A percentile compares a stretch with the other conserved stretches of the same genome.
These are phyloP conservation scores for Yamadazyma triangularis DNA, from an alignment of 1,139 yeast species.

Conservation along the genomic window DNA sequence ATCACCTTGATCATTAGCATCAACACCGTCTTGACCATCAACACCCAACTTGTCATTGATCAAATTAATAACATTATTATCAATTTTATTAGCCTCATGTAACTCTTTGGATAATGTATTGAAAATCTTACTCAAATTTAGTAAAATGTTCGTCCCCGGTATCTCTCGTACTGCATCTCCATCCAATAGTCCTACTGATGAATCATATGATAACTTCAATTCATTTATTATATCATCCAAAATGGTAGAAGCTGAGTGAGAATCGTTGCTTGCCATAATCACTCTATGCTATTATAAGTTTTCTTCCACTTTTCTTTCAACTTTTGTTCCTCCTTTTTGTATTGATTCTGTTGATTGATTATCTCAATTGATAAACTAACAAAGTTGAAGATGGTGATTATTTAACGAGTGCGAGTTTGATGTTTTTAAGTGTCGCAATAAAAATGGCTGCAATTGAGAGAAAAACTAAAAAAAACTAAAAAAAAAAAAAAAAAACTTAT, in stretches of 20 bases:
- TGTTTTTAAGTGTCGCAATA: too few relatives aligned
- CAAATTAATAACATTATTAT: slow-evolving; percentile 28
- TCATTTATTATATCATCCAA: slow-evolving; percentile 51
- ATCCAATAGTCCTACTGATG: slow-evolving; percentile 54
- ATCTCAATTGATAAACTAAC: too few relatives aligned
- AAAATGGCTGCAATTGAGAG: too few relatives aligned
- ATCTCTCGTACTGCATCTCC: slow-evolving; percentile 50
- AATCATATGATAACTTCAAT: slow-evolving; percentile 52
- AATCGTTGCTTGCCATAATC: slow-evolving; percentile 13
- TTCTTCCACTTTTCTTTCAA: too few relatives aligned
- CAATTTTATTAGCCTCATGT: slow-evolving; percentile 43
- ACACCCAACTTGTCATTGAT: slow-evolving; percentile 14
- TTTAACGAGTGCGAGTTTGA: too few relatives aligned
- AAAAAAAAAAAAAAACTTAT: too few relatives aligned
- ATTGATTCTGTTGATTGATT: too few relatives aligned
- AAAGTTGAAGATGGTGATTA: too few relatives aligned
- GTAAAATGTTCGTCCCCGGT: slow-evolving; percentile 44
- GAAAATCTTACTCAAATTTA: slow-evolving; percentile 43
- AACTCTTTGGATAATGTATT: slow-evolving; percentile 47
- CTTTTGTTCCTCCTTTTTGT: too few relatives aligned
- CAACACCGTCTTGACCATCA: slow-evolving; percentile 24
- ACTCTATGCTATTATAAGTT: too few relatives aligned
- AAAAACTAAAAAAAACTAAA: too few relatives aligned
- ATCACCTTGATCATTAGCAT: slow-evolving; percentile 23
- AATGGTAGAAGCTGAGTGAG: slow-evolving; percentile 36